phyloP scores from a whole-genome alignment of 306 rosid genomes.

The Styphnolobium japonicum region DNA sequence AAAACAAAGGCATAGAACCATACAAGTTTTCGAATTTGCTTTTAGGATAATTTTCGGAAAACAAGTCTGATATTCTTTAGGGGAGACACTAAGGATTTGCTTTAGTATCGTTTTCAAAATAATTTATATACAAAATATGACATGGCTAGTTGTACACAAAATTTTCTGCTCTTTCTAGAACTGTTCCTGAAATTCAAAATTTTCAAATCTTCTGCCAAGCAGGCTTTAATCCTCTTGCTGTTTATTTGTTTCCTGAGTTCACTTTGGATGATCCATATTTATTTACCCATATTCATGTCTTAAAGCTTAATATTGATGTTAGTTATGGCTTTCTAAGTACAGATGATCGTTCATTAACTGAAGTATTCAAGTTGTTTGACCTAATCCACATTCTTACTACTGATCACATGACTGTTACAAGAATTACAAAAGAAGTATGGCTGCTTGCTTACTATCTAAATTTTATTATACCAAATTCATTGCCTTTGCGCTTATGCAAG shows the following conservation, averaged over 20 bases:
- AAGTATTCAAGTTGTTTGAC: constrained; percentile 89
- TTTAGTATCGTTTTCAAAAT: not conserved
- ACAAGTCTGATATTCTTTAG: not conserved
- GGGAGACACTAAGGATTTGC: not conserved
- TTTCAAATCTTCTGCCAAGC: not conserved
- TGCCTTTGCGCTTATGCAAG: constrained; percentile 8
- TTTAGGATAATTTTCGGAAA: not conserved
- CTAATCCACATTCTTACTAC: constrained; percentile 80
- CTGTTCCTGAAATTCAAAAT: not conserved
- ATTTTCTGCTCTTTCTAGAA: not conserved
- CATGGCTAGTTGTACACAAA: not conserved
- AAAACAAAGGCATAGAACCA: not conserved
- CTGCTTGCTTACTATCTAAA: constrained; percentile 17
- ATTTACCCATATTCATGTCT: not conserved
- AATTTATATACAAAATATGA: not conserved
- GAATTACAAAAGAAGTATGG: constrained; percentile 90
- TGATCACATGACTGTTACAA: constrained; percentile 66
- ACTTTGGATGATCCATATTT: not conserved
- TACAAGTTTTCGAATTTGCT: not conserved
- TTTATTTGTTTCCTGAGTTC: constrained; percentile 3
- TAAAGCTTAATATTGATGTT: not conserved
- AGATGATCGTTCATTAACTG: constrained; percentile 76
- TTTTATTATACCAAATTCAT: not conserved
- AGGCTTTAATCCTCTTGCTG: not conserved
- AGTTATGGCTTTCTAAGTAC: constrained; percentile 26